Evolutionary conservation across 2,329 filamentous ascomycete species (phyloP).

Genomic region (Fusarium anthophilum): DNA sequence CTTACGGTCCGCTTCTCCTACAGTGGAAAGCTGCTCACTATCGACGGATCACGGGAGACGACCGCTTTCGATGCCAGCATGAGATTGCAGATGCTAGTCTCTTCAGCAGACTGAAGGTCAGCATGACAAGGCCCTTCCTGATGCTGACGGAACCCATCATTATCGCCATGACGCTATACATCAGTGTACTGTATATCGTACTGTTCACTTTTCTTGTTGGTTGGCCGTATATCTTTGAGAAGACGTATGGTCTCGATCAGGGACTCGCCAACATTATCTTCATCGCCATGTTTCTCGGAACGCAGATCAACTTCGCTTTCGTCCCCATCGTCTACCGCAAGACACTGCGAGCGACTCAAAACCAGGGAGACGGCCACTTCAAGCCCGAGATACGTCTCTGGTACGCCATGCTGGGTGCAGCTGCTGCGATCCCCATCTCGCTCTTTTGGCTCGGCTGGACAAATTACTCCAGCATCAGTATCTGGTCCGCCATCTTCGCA

Average conservation of each 20-base stretch:
- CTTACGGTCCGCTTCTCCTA: constrained; percentile 66
- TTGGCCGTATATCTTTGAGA: constrained; percentile 59
- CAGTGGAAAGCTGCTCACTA: constrained; percentile 68
- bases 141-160: constrained; percentile 52
- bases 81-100: constrained; percentile 63
- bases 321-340: constrained; percentile 48
- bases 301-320: constrained; percentile 46
- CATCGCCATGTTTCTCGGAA: constrained; percentile 55
- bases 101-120: constrained; percentile 61
- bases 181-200: constrained; percentile 62
- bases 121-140: constrained; percentile 54
- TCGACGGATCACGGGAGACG: constrained; percentile 68
- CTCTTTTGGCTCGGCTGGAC: constrained; percentile 64
- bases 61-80: constrained; percentile 70
- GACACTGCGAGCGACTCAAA: constrained; percentile 42
- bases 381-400: constrained; percentile 53
- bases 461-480: constrained; percentile 51
- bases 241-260: constrained; percentile 52
- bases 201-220: constrained; percentile 64
- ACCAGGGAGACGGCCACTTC: constrained; percentile 29
- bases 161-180: constrained; percentile 58
- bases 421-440: constrained; percentile 53
- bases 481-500: constrained; percentile 57
- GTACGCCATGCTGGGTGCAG: constrained; percentile 55
- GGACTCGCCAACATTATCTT: constrained; percentile 56